Evolutionary conservation across 164 flowering plant species (phyloP), one percentile per base, ranked within the genome.

Genomic region (Nelumbo lutea): DNA sequence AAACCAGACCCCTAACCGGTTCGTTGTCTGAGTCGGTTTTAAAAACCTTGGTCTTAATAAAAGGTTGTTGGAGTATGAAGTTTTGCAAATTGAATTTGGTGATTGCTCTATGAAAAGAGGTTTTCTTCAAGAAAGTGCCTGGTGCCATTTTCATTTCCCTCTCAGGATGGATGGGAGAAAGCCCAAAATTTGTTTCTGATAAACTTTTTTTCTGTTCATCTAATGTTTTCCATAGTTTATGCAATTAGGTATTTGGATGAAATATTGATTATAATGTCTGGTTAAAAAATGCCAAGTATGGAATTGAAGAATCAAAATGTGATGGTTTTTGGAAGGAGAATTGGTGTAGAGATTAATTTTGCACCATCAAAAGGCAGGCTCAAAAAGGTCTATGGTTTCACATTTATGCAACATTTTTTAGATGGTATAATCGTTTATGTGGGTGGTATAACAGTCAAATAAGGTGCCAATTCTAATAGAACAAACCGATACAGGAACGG

Each of bases 241-340:
- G 91, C 86, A 0, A 87, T 92, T 67, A 88, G 98, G 80, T 95
- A 90, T 73, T 83, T 88, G 72, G 96, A 95, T 84, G 96, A 92
- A 79, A 87, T 95, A 76, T 61, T 95, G 13, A 72, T 92, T 13
- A 79, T 86, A 45, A 88, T 93, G 5, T 92, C 97, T 1, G 97
- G 96, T 2, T 78, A 94, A 3, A 95, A 89, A 77, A 57, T 70
- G 70, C 72, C 86, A 56, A 80, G 84, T 0, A 47, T 83, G 80
- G 86, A 85, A 68, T 79, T 95, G 81, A 93, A 80, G 83, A 80
- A 84, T 60, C 64, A 62, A 65, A 78, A 84, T 69, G 68, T 81
- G 62, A 76, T 78, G 27, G 52, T 77, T 76, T 71, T 75, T 92
- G 60, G 96, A 89, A 75, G 78, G 63, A 76, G 69, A 72, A 39